Evolutionary conservation across 768 basidiomycete species (phyloP), one percentile per base, ranked within the genome.

Genomic region (Collybia sp.): DNA sequence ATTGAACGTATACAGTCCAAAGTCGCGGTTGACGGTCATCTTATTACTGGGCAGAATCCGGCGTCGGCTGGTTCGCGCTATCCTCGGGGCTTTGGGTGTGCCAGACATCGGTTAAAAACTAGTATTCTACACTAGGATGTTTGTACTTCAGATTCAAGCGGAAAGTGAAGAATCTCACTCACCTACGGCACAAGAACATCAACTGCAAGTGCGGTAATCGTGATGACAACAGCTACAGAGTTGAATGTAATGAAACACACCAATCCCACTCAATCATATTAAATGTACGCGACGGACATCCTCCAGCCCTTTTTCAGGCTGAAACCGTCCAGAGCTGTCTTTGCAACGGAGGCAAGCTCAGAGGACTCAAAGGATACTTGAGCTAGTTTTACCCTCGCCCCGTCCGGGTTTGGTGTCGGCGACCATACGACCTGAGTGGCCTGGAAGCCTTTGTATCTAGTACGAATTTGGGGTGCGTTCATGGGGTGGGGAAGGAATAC

Each of bases 401-500:
- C 83, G 11, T 72, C 66, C n/a, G 80, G 68, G 51, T 80, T 82
- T 45, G 85, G 77, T 46, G 78, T 79, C 30, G 83, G 82, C 39
- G 89, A 80, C 58, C 73, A 83, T 12, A 75, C 76, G 47, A 92
- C 82, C 30, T 82, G 77, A 9, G 85, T 79, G 13, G 78, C 72
- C 59, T 80, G 74, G 70, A 90, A 90, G 16, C 93, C 93, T 57
- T 85, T 78, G 61, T 93, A 91, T 62, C 93, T 95, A 62, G 32
- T 19, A 25, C 25, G 8, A 16, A 43, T 38, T 45, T 38, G 50
- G 43, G 32, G 43, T 15, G 42, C n/a, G 40, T 44, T 18, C 12
- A 34, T 16, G 19, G 30, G 30, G 36, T 45, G 41, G 48, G 19
- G 2, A 45, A 16, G 34, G 47, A 51, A 52, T 30, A 39, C 30